Evolutionary conservation across 192 early-diverging fungal species (phyloP).

Genomic region (Backusella australiensis): DNA sequence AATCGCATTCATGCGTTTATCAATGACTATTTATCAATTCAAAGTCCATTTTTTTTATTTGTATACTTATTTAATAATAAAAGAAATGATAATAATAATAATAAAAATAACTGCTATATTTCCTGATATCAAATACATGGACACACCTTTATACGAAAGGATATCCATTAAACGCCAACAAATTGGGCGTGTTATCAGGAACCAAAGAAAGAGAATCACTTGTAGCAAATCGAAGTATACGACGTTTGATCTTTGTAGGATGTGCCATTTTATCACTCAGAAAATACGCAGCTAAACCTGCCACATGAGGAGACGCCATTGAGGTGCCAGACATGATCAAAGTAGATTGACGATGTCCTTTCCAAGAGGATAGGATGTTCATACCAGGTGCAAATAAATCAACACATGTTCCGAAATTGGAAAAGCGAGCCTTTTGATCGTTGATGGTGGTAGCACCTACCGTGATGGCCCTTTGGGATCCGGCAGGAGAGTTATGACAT

Average conservation of each 20-base stretch:
- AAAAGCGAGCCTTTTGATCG: constrained; percentile 83
- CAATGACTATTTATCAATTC: background rate
- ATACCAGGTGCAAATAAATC: constrained; percentile 90
- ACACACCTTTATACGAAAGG: background rate
- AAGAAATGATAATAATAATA: background rate
- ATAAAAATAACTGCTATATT: background rate
- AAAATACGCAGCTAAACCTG: constrained; percentile 61
- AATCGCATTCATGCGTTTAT: no score
- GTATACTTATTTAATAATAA: no score
- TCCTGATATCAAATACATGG: background rate
- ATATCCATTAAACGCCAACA: constrained; percentile 62
- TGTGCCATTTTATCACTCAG: constrained; percentile 42
- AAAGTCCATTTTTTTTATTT: background rate
- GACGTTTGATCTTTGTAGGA: constrained; percentile 61
- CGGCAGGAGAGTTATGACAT: constrained; percentile 84
- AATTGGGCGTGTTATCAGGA: constrained; percentile 61
- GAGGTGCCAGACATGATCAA: constrained; percentile 56
- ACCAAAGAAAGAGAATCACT: constrained; percentile 54
- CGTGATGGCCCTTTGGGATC: constrained; percentile 73
- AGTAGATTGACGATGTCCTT: constrained; percentile 13
- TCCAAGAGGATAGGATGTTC: constrained; percentile 75
- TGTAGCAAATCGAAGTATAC: constrained; percentile 59
- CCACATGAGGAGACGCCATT: constrained; percentile 67
- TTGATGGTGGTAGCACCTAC: constrained; percentile 81
- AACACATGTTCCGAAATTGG: constrained; percentile 86